Evolutionary conservation across 768 basidiomycete genomes (phyloP).

Genomic region (Leccinum ochraceum): DNA sequence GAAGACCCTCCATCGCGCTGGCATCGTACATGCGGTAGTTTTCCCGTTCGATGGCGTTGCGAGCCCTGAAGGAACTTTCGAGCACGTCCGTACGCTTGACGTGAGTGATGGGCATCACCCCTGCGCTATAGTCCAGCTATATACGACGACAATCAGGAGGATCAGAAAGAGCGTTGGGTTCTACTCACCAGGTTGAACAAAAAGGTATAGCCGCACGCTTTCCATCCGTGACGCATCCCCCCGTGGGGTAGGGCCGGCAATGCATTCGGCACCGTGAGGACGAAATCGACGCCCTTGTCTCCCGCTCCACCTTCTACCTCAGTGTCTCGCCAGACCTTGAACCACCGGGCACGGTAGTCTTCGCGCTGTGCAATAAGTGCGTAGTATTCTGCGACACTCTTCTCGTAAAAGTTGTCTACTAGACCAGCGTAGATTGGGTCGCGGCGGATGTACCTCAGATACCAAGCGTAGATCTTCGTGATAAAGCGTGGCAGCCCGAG

Average conservation of each 20-base stretch:
- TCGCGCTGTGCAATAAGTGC: slow-evolving; percentile 47
- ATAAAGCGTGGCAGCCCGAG: slow-evolving; percentile 49
- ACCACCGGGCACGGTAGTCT: slow-evolving; percentile 43
- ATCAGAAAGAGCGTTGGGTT: not conserved
- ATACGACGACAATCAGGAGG: not conserved
- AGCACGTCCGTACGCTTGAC: slow-evolving; percentile 40
- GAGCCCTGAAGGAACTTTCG: slow-evolving; percentile 22
- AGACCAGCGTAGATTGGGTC: slow-evolving; percentile 57
- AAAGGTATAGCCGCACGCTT: slow-evolving; percentile 63
- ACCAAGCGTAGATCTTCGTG: slow-evolving; percentile 50
- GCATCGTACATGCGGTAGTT: slow-evolving; percentile 45
- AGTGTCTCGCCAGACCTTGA: slow-evolving; percentile 33
- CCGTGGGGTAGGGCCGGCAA: slow-evolving; percentile 59
- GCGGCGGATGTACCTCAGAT: slow-evolving; percentile 49
- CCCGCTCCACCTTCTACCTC: slow-evolving; percentile 25
- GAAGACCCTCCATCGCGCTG: slow-evolving; percentile 44
- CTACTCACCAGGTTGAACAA: slow-evolving; percentile 63
- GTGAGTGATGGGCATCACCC: slow-evolving; percentile 45
- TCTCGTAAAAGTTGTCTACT: slow-evolving; percentile 48
- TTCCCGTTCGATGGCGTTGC: slow-evolving; percentile 40
- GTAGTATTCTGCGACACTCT: slow-evolving; percentile 53
- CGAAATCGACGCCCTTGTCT: slow-evolving; percentile 57
- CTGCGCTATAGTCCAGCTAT: slow-evolving; percentile 47
- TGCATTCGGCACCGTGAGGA: slow-evolving; percentile 62
- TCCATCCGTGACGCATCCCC: slow-evolving; percentile 52